Base-by-base conservation (phyloP, 805 yeast species). In the Cyberlindnera subsufficiens region DNA sequence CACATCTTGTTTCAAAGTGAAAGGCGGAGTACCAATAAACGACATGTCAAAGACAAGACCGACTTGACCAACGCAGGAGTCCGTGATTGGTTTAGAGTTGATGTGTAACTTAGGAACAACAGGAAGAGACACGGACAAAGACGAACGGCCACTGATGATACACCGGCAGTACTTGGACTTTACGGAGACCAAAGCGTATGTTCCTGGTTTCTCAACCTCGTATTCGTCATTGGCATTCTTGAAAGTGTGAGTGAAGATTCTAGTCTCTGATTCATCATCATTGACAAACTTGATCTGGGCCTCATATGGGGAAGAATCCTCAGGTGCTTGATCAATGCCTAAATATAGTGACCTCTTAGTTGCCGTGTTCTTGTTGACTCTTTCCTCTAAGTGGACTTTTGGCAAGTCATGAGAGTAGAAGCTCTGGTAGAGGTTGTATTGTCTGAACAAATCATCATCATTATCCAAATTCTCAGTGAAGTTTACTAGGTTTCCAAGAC, bases 61-160 rank as follows among this genome's bases (percentile, higher is more conserved):
- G 8, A 88, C 81, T 36, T 89, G 87, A 0, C 99, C 99, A 27
- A 93, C 85, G 66, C 99, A 93, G 38, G 83, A 77, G 55, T 91
- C 98, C 20, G 78, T 69, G 3, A 91, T 78, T 3, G 91, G 66
- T 9, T 60, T 59, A 3, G 72, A 61, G 22, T 53, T 58, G 14
- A 76, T 71, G 3, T 59, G 50, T 19, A 79, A 46, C 18, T 65
- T 55, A 9, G 85, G 82, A 30, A 73, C 72, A 4, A 80, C 73
- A 5, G 85, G 82, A 30, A 66, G 65, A 1, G 88, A 78, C 1
- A 87, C 71, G 15, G 67, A 56, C 10, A 84, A 68, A 1, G 68
- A 60, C 1, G 80, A 71, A 10, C 76, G 66, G n/a, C 82, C 87
- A 34, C 66, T 55, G 17, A 86, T 69, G 11, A 71, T 68, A 37